Evolutionary conservation across 2,329 filamentous ascomycete species (phyloP), one percentile per base, ranked within the genome.

Genomic region (Sporothrix euskadiensis): DNA sequence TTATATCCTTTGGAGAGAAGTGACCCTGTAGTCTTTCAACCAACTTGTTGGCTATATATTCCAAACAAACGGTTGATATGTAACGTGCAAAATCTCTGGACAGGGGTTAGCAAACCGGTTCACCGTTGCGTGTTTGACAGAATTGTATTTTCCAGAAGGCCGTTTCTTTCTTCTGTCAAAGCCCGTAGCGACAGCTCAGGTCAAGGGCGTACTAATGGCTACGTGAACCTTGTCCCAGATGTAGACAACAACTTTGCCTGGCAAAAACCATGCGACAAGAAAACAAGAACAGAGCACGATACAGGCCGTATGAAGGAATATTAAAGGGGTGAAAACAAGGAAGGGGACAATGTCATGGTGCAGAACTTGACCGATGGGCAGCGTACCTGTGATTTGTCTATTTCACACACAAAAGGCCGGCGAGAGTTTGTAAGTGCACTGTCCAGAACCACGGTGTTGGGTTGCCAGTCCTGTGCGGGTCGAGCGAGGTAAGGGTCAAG

Each of bases 151-250:
- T 69, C 22, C 26, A 59, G 5, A 44, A 65, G 39, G 19, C 12
- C 26, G 19, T 44, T 44, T 49, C n/a, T 32, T 61, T 14, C 30
- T 47, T 52, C 30, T 14, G 54, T 22, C 22, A 41, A 10, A 47
- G 57, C 61, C 61, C 47, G 32, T 44, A 32, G 61, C 59, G 44
- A 59, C 71, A 59, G 71, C 71, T 66, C 71, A 47, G 71, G 59
- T 56, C 59, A 72, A 72, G n/a, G 41, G 59, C 47, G 16, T 14
- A n/a, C 8, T 8, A 14, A 47, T 35, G n/a, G 7, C 35, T 35
- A 35, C 26, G 39, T 52, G 39, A 63, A 63, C 19, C 56, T 41
- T 61, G 69, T 30, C 52, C 39, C 52, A 41, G 14, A 32, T 10
- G 30, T 47, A 30, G n/a, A 26, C 26, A 49, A 32, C 49, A 14